Evolutionary conservation across 768 basidiomycete species (phyloP).

Genomic region (Termitomyces sp.): DNA sequence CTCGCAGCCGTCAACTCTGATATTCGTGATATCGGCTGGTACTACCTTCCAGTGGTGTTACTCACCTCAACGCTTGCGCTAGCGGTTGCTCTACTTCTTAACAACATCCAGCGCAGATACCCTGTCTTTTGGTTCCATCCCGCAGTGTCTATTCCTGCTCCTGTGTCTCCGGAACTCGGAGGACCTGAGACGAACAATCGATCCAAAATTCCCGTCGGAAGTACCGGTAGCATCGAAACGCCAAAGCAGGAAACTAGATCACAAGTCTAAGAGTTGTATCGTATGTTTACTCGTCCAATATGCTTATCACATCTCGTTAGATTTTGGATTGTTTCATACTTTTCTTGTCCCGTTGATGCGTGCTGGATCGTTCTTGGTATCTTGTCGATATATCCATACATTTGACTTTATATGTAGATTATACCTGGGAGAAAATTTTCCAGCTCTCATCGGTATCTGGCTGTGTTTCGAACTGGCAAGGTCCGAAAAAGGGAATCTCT

Average conservation of each 20-base stretch:
- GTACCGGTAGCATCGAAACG: background rate
- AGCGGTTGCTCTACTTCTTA: constrained; percentile 36
- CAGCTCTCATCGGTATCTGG: too few species aligned
- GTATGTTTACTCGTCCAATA: background rate
- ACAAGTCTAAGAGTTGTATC: background rate
- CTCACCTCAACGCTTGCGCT: constrained; percentile 40
- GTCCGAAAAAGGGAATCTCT: too few species aligned
- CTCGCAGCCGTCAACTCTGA: constrained; percentile 38
- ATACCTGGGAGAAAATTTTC: background rate
- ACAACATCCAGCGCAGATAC: constrained; percentile 48
- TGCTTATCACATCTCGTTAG: too few species aligned
- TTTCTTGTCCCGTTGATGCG: background rate
- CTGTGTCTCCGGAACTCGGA: constrained; percentile 12
- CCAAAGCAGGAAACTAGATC: constrained; percentile 4
- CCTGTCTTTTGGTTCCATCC: constrained; percentile 41
- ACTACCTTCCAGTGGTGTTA: constrained; percentile 46
- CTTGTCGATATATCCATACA: background rate
- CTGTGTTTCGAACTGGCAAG: too few species aligned
- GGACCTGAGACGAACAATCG: constrained; percentile 2
- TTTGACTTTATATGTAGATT: background rate
- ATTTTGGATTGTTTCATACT: too few species aligned
- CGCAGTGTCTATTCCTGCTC: constrained; percentile 12
- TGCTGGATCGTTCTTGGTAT: background rate
- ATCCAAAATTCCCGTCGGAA: background rate
- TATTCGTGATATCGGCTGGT: constrained; percentile 42